Conservation (phyloP, 495 filamentous ascomycete species). For the Niebla homalea region DNA sequence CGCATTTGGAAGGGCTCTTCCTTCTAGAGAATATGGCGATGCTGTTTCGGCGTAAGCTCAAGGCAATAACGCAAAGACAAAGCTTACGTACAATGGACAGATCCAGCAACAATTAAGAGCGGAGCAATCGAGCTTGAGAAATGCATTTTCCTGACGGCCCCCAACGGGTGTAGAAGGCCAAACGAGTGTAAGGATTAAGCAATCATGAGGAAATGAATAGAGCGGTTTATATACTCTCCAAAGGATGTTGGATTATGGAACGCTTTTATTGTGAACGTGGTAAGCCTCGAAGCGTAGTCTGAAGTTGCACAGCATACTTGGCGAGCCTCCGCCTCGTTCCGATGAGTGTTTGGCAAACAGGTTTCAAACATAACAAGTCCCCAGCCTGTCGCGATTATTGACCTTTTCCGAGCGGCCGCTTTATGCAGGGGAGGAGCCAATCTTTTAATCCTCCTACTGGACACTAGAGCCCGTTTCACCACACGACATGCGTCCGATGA, state of each 20-base stretch:
- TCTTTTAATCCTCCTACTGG: too few relatives aligned
- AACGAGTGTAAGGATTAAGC: neutral
- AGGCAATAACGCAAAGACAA: neutral
- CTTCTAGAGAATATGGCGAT: slow-evolving; percentile 2
- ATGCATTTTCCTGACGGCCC: too few relatives aligned
- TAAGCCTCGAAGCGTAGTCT: too few relatives aligned
- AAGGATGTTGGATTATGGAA: neutral
- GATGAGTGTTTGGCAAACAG: too few relatives aligned
- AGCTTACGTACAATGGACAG: neutral
- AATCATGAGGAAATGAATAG: neutral
- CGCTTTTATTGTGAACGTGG: neutral
- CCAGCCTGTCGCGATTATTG: too few relatives aligned
- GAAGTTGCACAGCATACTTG: too few relatives aligned
- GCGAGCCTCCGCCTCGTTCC: too few relatives aligned
- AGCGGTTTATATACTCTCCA: neutral
- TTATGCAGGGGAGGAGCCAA: too few relatives aligned
- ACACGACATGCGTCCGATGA: too few relatives aligned
- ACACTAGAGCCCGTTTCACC: too few relatives aligned
- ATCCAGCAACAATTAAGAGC: neutral
- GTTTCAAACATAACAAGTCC: too few relatives aligned
- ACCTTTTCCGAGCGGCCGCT: too few relatives aligned
- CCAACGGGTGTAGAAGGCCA: neutral
- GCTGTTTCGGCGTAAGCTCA: neutral
- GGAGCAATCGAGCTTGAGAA: neutral
- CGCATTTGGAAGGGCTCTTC: slow-evolving; percentile 30